Percentiles rank a stretch among this genome's conserved stretches.
Conservation (phyloP, 208 protist genomes). For the Leishmania gerbilli region DNA sequence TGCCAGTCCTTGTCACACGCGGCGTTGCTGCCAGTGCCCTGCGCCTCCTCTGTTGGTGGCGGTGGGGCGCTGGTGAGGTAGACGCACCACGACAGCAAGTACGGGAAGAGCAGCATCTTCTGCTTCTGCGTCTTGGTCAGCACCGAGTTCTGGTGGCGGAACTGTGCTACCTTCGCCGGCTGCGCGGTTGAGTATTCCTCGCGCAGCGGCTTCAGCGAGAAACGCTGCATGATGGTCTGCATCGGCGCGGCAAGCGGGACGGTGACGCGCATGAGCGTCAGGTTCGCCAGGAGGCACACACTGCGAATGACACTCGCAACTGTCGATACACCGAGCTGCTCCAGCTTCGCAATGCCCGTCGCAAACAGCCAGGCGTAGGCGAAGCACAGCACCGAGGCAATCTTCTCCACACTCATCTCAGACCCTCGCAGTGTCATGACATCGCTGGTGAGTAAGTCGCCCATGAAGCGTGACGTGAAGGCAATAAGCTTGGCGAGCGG, state of each 20-base stretch:
- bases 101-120: constrained; percentile 79
- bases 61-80: constrained; percentile 42
- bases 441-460: constrained; percentile 57
- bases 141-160: constrained; percentile 55
- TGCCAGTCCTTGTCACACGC: constrained; percentile 41
- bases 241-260: constrained; percentile 48
- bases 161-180: constrained; percentile 59
- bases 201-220: constrained; percentile 66
- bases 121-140: constrained; percentile 85
- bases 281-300: constrained; percentile 65
- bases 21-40: constrained; percentile 2
- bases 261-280: constrained; percentile 70
- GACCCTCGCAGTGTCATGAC: constrained; percentile 78
- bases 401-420: constrained; percentile 62
- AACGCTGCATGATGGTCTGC: constrained; percentile 50
- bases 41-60: constrained; percentile 16
- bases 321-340: constrained; percentile 73
- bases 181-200: constrained; percentile 54
- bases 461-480: constrained; percentile 73
- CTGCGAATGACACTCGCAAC: constrained; percentile 68
- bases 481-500: constrained; percentile 73
- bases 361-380: constrained; percentile 80
- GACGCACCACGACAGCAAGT: constrained; percentile 73
- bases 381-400: constrained; percentile 69
- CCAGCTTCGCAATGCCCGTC: constrained; percentile 71